Percentiles rank a stretch among this genome's conserved stretches.
Evolutionary conservation across 257 asterid genomes (phyloP).

Genomic region (Plectranthus barbatus): DNA sequence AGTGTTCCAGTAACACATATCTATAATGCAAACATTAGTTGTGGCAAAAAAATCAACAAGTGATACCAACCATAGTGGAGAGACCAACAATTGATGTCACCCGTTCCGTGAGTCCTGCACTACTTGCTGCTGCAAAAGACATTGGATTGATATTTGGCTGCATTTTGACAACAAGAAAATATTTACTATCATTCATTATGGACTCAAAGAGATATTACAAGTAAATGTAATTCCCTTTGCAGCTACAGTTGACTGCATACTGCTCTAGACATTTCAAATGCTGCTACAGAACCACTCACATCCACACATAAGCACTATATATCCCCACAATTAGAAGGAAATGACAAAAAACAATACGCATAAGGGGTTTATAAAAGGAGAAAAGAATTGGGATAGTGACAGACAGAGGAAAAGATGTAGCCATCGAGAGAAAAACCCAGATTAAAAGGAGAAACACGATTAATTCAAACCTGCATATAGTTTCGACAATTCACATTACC

Average conservation of each 20-base stretch:
- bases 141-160: conserved; percentile 62
- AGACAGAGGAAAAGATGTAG: no score
- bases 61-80: conserved; percentile 62
- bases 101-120: conserved; percentile 61
- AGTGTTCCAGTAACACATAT: neutral
- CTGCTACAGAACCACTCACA: no score
- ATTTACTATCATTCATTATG: conserved; percentile 1
- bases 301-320: no score
- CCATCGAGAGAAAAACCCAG: no score
- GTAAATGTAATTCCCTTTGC: conserved; percentile 42
- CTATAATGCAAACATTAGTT: neutral
- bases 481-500: no score
- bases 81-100: conserved; percentile 61
- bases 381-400: no score
- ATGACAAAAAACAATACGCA: no score
- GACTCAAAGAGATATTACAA: neutral
- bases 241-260: conserved; percentile 29
- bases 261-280: no score
- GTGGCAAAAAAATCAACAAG: neutral
- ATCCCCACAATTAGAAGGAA: no score
- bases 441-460: no score
- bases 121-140: conserved; percentile 44
- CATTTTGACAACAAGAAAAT: conserved; percentile 12
- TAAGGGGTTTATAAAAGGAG: no score
- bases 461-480: no score